phyloP scores from a whole-genome alignment of 2,329 filamentous ascomycete species.

The Colletotrichum scovillei region DNA sequence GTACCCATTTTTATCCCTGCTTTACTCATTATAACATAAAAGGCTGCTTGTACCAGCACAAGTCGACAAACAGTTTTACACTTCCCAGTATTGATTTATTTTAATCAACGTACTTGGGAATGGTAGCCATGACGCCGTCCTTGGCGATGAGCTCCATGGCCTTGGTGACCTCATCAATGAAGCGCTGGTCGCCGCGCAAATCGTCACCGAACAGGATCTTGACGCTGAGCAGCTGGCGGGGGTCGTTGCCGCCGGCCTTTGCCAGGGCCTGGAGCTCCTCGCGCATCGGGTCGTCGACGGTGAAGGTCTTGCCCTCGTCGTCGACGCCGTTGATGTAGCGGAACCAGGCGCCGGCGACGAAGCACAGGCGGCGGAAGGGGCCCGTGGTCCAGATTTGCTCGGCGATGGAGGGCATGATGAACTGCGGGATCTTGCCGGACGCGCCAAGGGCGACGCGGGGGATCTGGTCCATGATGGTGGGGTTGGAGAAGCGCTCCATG shows the following conservation, averaged over 20 bases:
- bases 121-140: constrained; percentile 60
- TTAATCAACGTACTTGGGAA: constrained; percentile 57
- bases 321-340: constrained; percentile 61
- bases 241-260: constrained; percentile 53
- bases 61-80: neutral
- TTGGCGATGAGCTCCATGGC: constrained; percentile 58
- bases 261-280: constrained; percentile 60
- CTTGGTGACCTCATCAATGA: constrained; percentile 57
- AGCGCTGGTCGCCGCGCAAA: constrained; percentile 58
- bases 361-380: constrained; percentile 59
- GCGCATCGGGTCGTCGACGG: constrained; percentile 60
- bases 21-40: neutral
- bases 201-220: constrained; percentile 63
- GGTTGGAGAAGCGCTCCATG: constrained; percentile 66
- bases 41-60: neutral
- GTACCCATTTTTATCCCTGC: neutral
- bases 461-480: constrained; percentile 66
- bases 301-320: constrained; percentile 55
- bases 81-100: neutral
- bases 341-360: constrained; percentile 63
- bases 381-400: constrained; percentile 57
- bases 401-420: constrained; percentile 60
- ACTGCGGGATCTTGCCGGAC: constrained; percentile 65
- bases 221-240: constrained; percentile 55
- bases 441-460: constrained; percentile 62